phyloP scores from a whole-genome alignment of 1,284 basidiomycete species.

The Cutaneotrichosporon sp. region DNA sequence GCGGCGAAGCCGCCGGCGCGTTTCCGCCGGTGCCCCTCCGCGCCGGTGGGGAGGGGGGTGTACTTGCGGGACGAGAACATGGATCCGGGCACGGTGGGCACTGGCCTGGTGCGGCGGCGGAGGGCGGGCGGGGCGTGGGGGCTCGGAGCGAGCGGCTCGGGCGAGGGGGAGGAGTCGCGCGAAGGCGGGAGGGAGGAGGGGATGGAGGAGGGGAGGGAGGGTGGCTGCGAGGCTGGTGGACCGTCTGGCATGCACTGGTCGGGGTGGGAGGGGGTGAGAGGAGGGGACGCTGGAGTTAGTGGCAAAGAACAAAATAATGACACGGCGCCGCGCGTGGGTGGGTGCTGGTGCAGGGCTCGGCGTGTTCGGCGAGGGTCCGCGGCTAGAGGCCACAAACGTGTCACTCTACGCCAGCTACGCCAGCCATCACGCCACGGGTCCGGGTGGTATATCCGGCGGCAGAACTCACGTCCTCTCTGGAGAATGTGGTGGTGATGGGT shows the following conservation, averaged over 20 bases:
- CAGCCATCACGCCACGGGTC: background rate
- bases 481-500: background rate
- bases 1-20: slow-evolving; percentile 36
- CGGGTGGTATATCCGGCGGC: too few species aligned
- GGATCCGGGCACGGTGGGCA: slow-evolving; percentile 3
- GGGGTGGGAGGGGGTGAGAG: background rate
- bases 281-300: slow-evolving; percentile 2
- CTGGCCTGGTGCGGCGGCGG: slow-evolving; percentile 5
- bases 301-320: background rate
- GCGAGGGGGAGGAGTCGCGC: slow-evolving; percentile 1
- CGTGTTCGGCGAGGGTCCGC: background rate
- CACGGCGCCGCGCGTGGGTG: background rate
- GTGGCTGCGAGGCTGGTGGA: background rate
- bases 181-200: slow-evolving; percentile 7
- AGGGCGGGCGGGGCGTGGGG: background rate
- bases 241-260: slow-evolving; percentile 12
- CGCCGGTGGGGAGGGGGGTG: slow-evolving; percentile 45
- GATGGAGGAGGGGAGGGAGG: slow-evolving; percentile 6
- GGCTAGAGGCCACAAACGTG: background rate
- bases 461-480: slow-evolving; percentile 2
- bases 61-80: slow-evolving; percentile 51
- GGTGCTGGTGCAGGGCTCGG: background rate
- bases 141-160: slow-evolving; percentile 1
- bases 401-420: background rate
- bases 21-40: slow-evolving; percentile 32